Evolutionary conservation across 2,329 filamentous ascomycete genomes (phyloP).

Genomic region (Sporothrix sp.): DNA sequence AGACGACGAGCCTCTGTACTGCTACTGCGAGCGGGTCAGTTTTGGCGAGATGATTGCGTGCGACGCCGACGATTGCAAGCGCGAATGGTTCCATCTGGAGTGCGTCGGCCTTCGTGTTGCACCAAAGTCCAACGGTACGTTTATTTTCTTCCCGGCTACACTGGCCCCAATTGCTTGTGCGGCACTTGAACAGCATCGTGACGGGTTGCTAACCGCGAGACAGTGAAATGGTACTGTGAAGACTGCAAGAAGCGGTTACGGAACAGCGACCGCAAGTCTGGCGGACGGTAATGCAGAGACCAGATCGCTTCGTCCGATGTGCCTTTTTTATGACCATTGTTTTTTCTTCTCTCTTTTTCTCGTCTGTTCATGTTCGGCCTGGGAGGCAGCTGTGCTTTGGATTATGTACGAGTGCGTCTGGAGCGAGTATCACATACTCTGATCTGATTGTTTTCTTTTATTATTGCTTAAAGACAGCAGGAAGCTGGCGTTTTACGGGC

Average conservation of each 20-base stretch:
- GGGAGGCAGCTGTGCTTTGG: background rate
- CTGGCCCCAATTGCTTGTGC: too few relatives aligned
- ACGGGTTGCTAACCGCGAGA: background rate
- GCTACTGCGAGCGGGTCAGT: slow-evolving; percentile 70
- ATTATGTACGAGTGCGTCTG: background rate
- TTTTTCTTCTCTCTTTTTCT: background rate
- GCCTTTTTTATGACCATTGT: background rate
- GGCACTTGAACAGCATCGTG: background rate
- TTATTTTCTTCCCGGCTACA: slow-evolving; percentile 1
- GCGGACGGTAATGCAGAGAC: slow-evolving; percentile 31
- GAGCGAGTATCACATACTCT: too few relatives aligned
- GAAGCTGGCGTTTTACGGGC: too few relatives aligned
- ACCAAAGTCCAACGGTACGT: slow-evolving; percentile 65
- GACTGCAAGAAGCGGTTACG: slow-evolving; percentile 62
- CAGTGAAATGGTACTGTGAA: slow-evolving; percentile 75
- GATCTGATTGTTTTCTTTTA: too few relatives aligned
- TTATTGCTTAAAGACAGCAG: too few relatives aligned
- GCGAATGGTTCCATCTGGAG: slow-evolving; percentile 76
- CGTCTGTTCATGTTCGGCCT: background rate
- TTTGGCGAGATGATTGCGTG: slow-evolving; percentile 82
- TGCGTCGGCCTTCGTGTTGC: slow-evolving; percentile 73
- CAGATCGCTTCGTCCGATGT: background rate
- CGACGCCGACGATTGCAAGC: slow-evolving; percentile 60
- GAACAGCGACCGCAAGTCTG: slow-evolving; percentile 42
- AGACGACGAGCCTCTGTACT: slow-evolving; percentile 63